Conservation (phyloP, 164 flowering plant genomes). For the Kingdonia uniflora region DNA sequence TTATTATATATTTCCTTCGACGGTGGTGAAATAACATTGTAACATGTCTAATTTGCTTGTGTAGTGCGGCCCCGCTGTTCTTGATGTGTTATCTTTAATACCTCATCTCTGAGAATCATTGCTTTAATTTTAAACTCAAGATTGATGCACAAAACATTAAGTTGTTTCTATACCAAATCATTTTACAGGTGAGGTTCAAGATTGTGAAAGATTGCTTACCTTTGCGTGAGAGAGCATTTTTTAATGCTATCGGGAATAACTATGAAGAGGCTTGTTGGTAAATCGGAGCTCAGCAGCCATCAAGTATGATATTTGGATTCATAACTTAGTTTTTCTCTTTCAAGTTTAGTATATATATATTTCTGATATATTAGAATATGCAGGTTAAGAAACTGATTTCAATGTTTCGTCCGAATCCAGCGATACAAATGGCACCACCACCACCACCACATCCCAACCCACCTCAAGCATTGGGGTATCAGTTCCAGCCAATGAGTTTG, state of each 20-base stretch:
- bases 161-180: background rate
- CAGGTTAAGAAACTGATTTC: conserved; percentile 2
- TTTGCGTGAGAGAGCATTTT: background rate
- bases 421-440: too few species aligned
- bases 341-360: background rate
- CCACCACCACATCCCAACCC: background rate
- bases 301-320: background rate
- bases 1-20: background rate
- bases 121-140: too few species aligned
- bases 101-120: too few species aligned
- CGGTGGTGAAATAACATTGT: too few species aligned
- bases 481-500: conserved; percentile 4
- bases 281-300: background rate
- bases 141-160: too few species aligned
- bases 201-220: background rate
- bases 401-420: background rate
- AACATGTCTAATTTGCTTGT: too few species aligned
- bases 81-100: too few species aligned
- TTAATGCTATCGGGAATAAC: background rate
- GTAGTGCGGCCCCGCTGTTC: too few species aligned
- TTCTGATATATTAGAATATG: background rate
- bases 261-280: background rate
- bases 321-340: background rate
- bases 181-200: conserved; percentile 2
- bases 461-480: conserved; percentile 2